Evolutionary conservation across 2,329 filamentous ascomycete genomes (phyloP), one percentile per base, ranked within the genome.

Genomic region (Pyricularia grisea): DNA sequence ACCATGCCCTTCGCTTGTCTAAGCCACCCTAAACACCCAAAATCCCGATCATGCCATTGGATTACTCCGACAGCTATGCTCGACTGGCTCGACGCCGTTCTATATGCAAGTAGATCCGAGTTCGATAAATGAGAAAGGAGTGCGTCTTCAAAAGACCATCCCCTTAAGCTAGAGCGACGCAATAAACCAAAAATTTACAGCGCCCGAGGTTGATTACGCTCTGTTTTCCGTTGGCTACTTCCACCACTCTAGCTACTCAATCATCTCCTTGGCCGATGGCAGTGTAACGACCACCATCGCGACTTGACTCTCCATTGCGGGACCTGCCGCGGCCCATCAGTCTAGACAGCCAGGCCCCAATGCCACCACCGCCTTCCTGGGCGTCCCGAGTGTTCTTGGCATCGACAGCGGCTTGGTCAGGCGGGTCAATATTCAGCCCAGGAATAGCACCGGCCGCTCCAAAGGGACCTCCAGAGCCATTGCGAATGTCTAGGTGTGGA

Each of bases 351-450:
- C 85, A 88, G 10, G 83, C 83, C 30, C 83, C 80, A 50, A 87
- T 79, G 69, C 82, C 77, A 70, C 80, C 77, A n/a, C 79, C 77
- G 14, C 78, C 78, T 3, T 74, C 76, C 28, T 77, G 75, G 42
- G 72, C 73, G 2, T 72, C 72, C 11, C 71, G 77, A 76, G 10
- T 67, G 42, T 69, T 69, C 68, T 65, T 70, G 1, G 67, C 55
- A 66, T 79, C 79, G 50, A 82, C 79, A 30, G 83, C 79, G 50
- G 82, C 79, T 20, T 92, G 82, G 67, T 88, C 84, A 1, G 93
- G 92, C 5, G 92, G 91, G 60, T 96, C 89, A 69, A 97, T 91
- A 74, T 93, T 88, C 69, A 97, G 83, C 10, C 91, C 90, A 0
- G 93, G 93, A 70, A 97, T 93, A 9, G 88, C 88, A 72, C 83